Evolutionary conservation across 768 basidiomycete genomes (phyloP).

Genomic region (Filobasidium floriforme): DNA sequence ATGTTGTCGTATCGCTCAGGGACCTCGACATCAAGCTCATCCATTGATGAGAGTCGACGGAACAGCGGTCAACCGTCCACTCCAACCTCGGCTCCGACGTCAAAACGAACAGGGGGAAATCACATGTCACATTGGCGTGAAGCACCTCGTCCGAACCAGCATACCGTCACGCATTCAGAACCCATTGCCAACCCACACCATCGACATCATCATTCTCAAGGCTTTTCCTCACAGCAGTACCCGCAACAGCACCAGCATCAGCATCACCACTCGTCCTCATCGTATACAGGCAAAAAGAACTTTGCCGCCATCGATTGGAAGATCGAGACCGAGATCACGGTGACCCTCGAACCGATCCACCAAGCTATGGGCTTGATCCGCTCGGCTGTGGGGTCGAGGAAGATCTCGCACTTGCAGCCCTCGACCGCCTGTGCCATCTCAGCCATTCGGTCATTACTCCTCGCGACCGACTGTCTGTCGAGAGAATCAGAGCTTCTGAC

Average conservation of each 20-base stretch:
- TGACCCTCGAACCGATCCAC: constrained; percentile 72
- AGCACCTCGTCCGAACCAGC: constrained; percentile 5
- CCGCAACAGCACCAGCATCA: constrained; percentile 6
- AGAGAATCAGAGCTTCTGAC: constrained; percentile 70
- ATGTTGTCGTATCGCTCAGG: neutral
- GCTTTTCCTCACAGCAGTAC: neutral
- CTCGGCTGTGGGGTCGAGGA: constrained; percentile 69
- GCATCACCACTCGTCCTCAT: constrained; percentile 43
- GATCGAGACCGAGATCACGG: constrained; percentile 50
- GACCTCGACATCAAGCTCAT: neutral
- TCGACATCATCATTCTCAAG: constrained; percentile 48
- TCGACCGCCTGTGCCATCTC: constrained; percentile 92
- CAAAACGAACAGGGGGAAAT: neutral
- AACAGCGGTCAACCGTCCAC: neutral
- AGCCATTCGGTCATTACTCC: constrained; percentile 78
- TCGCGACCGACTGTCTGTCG: constrained; percentile 71
- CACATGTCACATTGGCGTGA: constrained; percentile 5
- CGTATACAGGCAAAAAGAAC: constrained; percentile 29
- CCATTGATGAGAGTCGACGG: neutral
- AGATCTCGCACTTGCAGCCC: constrained; percentile 78
- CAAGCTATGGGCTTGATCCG: constrained; percentile 80
- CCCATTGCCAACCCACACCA: constrained; percentile 48
- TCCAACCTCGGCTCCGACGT: neutral
- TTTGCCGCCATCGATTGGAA: neutral
- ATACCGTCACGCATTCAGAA: neutral